Evolutionary conservation across 768 basidiomycete species (phyloP), one percentile per base, ranked within the genome.

Genomic region (Trametopsis cervina): DNA sequence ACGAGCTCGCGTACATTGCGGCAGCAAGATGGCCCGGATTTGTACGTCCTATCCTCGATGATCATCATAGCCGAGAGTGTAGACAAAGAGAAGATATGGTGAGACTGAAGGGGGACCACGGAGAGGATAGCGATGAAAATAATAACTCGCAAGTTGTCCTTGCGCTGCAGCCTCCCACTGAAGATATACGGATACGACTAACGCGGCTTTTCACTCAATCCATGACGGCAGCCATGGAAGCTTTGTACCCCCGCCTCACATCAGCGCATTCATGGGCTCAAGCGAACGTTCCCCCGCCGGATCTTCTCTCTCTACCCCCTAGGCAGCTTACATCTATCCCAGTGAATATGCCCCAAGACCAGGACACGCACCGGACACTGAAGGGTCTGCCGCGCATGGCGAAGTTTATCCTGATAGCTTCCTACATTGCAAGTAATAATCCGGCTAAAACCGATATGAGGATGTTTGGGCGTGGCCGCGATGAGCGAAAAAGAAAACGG

Each of bases 401-500:
- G 18, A 85, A 85, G 57, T 91, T 80, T 56, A 71, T 92, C 20
- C 66, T 93, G 4, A 63, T 92, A 3, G 85, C 88, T 0, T 77
- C 83, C 1, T 95, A 83, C 59, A 65, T 92, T 35, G 89, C 90
- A 4, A 89, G 89, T 36, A 85, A 83, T 36, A 96, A 95, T 58
- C 91, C 92, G 2, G 64, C 81, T 0, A 84, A 81, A 58, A 82
- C 80, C 7, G 92, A 94, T 63, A 27, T 89, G 53, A 71, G 87
- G 29, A 83, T 95, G 77, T 90, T 96, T 64, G 85, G 86, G 3
- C 63, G 91, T 12, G 84, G 80, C 1, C 50, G 77, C 22, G 82
- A 84, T 45, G 86, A 86, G 60, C 78, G 77, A 57, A 70, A 72
- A 53, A 75, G 75, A 63, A 73, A 78, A 53, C 65, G 69, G 55